Conservation (phyloP, 345 rosid species). For the Dipteronia sinensis region DNA sequence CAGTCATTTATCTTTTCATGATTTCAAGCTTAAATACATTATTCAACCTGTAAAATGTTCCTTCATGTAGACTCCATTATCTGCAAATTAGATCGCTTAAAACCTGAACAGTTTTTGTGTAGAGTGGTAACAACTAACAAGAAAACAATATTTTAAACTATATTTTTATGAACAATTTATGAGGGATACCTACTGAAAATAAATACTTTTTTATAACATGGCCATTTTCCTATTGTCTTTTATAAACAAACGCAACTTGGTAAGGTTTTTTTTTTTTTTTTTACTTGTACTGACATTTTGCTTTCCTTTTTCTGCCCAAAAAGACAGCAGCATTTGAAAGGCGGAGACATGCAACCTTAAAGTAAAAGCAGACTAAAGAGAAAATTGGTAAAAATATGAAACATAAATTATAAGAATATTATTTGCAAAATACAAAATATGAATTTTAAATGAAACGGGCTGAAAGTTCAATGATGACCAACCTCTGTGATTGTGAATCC, state of each 20-base stretch:
- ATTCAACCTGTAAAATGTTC: background rate
- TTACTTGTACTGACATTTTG: background rate
- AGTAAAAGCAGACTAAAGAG: background rate
- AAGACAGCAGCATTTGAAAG: background rate
- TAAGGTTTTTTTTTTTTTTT: background rate
- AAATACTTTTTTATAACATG: background rate
- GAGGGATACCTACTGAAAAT: background rate
- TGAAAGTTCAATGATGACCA: slow-evolving; percentile 13
- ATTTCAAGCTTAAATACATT: background rate
- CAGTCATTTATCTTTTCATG: background rate
- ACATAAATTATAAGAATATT: background rate
- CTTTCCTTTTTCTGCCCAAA: background rate
- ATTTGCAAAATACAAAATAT: background rate
- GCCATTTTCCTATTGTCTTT: background rate
- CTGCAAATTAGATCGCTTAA: slow-evolving; percentile 1
- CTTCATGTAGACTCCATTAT: background rate
- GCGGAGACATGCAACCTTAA: background rate
- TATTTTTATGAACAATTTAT: no score
- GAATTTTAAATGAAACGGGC: background rate
- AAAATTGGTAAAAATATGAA: background rate
- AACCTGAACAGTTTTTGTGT: background rate
- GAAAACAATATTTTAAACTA: background rate
- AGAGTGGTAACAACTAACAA: background rate
- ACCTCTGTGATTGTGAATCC: slow-evolving; percentile 77
- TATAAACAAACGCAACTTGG: slow-evolving; percentile 4